Base-by-base conservation (phyloP, 768 basidiomycete genomes). In the Sarcomyxa edulis region DNA sequence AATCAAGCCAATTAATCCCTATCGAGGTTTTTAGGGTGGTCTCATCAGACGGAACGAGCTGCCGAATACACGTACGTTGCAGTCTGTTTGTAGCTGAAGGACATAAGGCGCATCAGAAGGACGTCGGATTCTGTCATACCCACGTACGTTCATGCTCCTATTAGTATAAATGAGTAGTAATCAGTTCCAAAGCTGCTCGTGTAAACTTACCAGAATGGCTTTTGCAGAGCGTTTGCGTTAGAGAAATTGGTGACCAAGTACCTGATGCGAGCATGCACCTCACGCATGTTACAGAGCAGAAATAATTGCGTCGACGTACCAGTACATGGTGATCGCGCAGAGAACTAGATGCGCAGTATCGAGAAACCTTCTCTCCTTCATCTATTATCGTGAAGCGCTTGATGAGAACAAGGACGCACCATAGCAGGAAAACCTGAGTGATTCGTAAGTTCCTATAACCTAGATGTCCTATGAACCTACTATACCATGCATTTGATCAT, bases 61-160 rank as follows among this genome's bases (percentile, higher is more conserved):
- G 18, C 26, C 35, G 15, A 22, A n/a, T 12, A 14, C 19, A 52
- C 59, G 48, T 37, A 69, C 70, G 41, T 72, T 72, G 44, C 66
- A 71, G 50, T 74, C 72, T 11, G 70, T 73, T 61, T 73, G 72
- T 18, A 72, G 45, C 72, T 74, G 15, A 24, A n/a, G n/a, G n/a
- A n/a, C n/a, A 18, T n/a, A 23, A 15, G 20, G 24, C 33, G 45
- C 42, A 51, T 35, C 11, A 42, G 48, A 43, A 51, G 42, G 33
- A 16, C 14, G 1, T 28, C 22, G 11, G 9, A 39, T 22, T 26
- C n/a, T 39, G 16, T n/a, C n/a, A n/a, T n/a, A n/a, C n/a, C 21
- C 7, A 47, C 57, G 47, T 45, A 66, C 68, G 44, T 67, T 65
- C 62, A 69, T 64, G 35, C 64, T 67, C 69, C 69, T 71, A 40